Conservation (phyloP, 805 yeast genomes). For the Tetrapisispora taiwanensis region DNA sequence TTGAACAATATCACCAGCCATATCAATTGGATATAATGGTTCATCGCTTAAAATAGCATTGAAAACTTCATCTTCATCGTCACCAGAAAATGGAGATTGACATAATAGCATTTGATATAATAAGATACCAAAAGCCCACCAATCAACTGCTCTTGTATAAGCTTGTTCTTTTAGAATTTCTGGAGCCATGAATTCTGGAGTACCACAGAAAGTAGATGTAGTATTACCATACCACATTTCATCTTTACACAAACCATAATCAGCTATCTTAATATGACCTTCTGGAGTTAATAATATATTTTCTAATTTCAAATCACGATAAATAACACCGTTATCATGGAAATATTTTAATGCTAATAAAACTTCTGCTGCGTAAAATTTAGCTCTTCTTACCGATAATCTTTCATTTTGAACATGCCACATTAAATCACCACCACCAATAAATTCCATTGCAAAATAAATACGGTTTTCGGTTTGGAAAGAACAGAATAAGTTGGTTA, state of each 20-base stretch:
- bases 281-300: conserved; percentile 79
- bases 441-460: conserved; percentile 96
- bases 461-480: conserved; percentile 97
- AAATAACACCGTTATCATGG: conserved; percentile 92
- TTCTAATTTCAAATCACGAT: conserved; percentile 92
- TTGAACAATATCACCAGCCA: conserved; percentile 95
- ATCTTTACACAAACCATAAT: conserved; percentile 95
- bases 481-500: conserved; percentile 83
- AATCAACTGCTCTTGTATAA: conserved; percentile 90
- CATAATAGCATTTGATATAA: conserved; percentile 93
- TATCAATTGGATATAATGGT: conserved; percentile 90
- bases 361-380: conserved; percentile 96
- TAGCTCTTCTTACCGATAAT: conserved; percentile 83
- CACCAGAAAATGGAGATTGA: conserved; percentile 95
- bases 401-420: conserved; percentile 95
- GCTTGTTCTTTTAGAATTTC: conserved; percentile 89
- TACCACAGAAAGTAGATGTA: conserved; percentile 94
- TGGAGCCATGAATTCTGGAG: conserved; percentile 99
- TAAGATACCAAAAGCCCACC: conserved; percentile 99
- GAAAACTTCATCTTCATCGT: conserved; percentile 92
- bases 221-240: conserved; percentile 77
- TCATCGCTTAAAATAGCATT: conserved; percentile 95
- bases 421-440: conserved; percentile 97
- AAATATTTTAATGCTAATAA: conserved; percentile 81
- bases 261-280: conserved; percentile 95